phyloP scores from a whole-genome alignment of 108 stramenopile species.

The Nannochloropsis granulata region DNA sequence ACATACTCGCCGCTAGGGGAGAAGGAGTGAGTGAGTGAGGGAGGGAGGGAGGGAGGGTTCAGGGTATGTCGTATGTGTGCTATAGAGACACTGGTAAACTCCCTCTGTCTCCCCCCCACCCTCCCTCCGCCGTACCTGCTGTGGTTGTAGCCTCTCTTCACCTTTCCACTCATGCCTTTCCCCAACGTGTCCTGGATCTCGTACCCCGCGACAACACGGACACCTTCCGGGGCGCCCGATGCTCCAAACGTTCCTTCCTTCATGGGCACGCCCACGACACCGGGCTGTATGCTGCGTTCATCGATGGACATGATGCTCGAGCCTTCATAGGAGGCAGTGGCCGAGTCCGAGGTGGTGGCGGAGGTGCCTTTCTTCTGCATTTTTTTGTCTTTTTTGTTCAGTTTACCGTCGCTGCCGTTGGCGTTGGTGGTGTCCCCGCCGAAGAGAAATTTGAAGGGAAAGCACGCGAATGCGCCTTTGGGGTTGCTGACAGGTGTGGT shows the following conservation, averaged over 20 bases:
- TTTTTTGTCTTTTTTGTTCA: background rate
- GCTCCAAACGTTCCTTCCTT: background rate
- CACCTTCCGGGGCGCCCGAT: background rate
- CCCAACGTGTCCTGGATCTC: background rate
- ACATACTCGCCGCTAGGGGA: conserved; percentile 13
- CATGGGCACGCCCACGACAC: background rate
- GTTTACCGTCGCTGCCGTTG: background rate
- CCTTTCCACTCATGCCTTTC: background rate
- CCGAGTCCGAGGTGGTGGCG: background rate
- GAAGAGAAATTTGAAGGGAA: background rate
- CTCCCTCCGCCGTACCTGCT: background rate
- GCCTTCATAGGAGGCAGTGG: background rate
- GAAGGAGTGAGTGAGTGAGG: too few relatives aligned
- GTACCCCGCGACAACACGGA: background rate
- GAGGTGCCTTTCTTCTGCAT: background rate
- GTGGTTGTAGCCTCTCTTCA: background rate
- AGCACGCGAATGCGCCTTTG: background rate
- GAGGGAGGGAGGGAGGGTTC: too few relatives aligned
- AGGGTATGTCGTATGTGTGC: too few relatives aligned
- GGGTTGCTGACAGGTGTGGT: background rate
- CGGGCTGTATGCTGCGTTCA: too few relatives aligned
- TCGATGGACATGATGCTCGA: background rate
- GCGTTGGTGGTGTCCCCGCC: background rate
- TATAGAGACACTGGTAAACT: too few relatives aligned
- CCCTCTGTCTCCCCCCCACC: background rate